A percentile compares a stretch with the other conserved stretches of the same genome.
Evolutionary conservation across 805 yeast genomes (phyloP).

Genomic region (Crinitomyces ghanaensis): DNA sequence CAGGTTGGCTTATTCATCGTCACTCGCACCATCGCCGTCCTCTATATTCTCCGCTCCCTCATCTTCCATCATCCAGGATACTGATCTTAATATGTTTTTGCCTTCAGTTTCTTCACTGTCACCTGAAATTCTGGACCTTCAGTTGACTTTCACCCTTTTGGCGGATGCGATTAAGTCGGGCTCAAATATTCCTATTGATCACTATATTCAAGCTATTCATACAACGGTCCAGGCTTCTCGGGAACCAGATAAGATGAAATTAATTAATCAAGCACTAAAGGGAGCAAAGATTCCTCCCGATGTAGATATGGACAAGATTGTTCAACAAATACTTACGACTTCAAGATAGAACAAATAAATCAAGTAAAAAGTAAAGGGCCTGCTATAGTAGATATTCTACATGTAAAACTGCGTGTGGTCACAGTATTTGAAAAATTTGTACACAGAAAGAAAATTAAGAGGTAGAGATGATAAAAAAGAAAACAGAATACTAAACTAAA

Average conservation of each 20-base stretch:
- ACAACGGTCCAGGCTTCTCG: conserved; percentile 9
- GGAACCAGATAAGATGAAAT: conserved; percentile 9
- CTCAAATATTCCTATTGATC: conserved; percentile 14
- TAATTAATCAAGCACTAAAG: conserved; percentile 16
- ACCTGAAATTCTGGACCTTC: conserved; percentile 11
- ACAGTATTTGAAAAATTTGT: too few relatives aligned
- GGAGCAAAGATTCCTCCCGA: conserved; percentile 16
- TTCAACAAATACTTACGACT: conserved; percentile 9
- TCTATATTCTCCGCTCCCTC: background rate
- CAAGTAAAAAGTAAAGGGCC: too few relatives aligned
- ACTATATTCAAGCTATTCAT: conserved; percentile 17
- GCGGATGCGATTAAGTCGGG: conserved; percentile 13
- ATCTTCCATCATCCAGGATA: background rate
- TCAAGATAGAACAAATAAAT: background rate
- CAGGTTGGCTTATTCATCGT: too few relatives aligned
- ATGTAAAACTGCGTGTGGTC: too few relatives aligned
- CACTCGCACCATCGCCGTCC: background rate
- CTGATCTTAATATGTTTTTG: too few relatives aligned
- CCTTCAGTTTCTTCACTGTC: conserved; percentile 1
- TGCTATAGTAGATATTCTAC: too few relatives aligned
- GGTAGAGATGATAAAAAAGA: too few relatives aligned
- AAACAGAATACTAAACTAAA: too few relatives aligned
- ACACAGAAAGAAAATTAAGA: too few relatives aligned
- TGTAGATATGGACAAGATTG: conserved; percentile 15
- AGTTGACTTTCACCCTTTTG: conserved; percentile 15